Evolutionary conservation across 805 yeast genomes (phyloP).

Genomic region (Saccharomycopsis capsularis): DNA sequence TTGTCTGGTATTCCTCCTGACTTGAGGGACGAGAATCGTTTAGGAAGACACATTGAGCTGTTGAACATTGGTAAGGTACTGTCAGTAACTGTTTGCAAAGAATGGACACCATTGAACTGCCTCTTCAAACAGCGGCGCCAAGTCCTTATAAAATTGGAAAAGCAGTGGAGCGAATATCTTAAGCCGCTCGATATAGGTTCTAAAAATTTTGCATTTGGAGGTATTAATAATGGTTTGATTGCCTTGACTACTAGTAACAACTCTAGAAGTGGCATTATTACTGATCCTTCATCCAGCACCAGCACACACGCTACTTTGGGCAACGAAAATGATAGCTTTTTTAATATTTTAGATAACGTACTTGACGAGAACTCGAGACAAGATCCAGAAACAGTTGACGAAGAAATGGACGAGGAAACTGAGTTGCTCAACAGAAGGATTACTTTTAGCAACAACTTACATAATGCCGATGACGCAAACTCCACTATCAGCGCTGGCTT

Average conservation of each 20-base stretch:
- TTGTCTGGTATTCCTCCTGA: conserved; percentile 84
- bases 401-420: conserved; percentile 16
- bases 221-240: conserved; percentile 13
- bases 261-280: too few species aligned
- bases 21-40: conserved; percentile 60
- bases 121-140: conserved; percentile 53
- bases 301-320: conserved; percentile 10
- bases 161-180: conserved; percentile 63
- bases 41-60: conserved; percentile 68
- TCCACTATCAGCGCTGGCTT: conserved; percentile 14
- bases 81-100: conserved; percentile 71
- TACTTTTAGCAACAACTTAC: conserved; percentile 11
- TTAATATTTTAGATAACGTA: conserved; percentile 2
- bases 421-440: conserved; percentile 11
- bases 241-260: conserved; percentile 9
- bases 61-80: conserved; percentile 76
- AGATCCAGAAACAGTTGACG: conserved; percentile 2
- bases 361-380: not conserved
- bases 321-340: conserved; percentile 1
- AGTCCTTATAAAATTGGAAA: conserved; percentile 54
- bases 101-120: conserved; percentile 71
- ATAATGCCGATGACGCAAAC: conserved; percentile 16
- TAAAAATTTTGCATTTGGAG: conserved; percentile 13
- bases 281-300: not conserved
- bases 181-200: conserved; percentile 30